These are phyloP conservation scores for Oryza officinalis DNA, from an alignment of 176 grass and related monocot species.

Conservation along the genomic window DNA sequence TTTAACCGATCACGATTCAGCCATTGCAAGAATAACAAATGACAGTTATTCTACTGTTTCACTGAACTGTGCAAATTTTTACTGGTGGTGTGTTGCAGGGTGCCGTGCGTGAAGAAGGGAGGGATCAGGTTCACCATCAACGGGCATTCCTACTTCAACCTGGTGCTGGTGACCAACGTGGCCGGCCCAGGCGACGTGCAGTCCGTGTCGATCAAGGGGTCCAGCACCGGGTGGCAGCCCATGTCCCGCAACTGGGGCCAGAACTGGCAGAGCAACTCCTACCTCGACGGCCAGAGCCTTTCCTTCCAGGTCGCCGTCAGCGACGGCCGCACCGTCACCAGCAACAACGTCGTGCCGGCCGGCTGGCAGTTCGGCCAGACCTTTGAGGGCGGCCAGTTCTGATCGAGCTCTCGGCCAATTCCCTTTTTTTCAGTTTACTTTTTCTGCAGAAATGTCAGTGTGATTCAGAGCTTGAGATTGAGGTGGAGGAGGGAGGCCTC, in stretches of 20 bases:
- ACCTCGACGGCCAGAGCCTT: slow-evolving; percentile 72
- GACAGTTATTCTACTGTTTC: neutral
- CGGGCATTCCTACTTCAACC: slow-evolving; percentile 92
- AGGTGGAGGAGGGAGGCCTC: slow-evolving; percentile 30
- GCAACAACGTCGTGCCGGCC: slow-evolving; percentile 55
- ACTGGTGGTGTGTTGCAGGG: slow-evolving; percentile 26
- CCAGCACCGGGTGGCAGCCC: slow-evolving; percentile 66
- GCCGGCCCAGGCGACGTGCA: slow-evolving; percentile 75
- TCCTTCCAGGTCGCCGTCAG: slow-evolving; percentile 77
- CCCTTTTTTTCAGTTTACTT: neutral
- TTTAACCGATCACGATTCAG: too few relatives aligned
- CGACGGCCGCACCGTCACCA: slow-evolving; percentile 69
- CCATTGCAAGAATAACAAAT: too few relatives aligned
- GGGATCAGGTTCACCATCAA: slow-evolving; percentile 91
- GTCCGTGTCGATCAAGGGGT: slow-evolving; percentile 80
- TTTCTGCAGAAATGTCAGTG: slow-evolving; percentile 17
- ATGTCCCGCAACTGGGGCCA: slow-evolving; percentile 93
- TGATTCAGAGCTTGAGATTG: slow-evolving; percentile 9
- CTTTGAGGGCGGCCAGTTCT: slow-evolving; percentile 74
- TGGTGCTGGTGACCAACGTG: slow-evolving; percentile 88
- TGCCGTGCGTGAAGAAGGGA: slow-evolving; percentile 88
- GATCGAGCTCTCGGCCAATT: neutral
- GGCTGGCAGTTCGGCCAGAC: slow-evolving; percentile 86
- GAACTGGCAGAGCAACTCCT: slow-evolving; percentile 96
- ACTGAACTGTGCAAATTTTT: neutral